Evolutionary conservation across 768 basidiomycete genomes (phyloP), one percentile per base, ranked within the genome.

Genomic region (Mycena leptocephala): DNA sequence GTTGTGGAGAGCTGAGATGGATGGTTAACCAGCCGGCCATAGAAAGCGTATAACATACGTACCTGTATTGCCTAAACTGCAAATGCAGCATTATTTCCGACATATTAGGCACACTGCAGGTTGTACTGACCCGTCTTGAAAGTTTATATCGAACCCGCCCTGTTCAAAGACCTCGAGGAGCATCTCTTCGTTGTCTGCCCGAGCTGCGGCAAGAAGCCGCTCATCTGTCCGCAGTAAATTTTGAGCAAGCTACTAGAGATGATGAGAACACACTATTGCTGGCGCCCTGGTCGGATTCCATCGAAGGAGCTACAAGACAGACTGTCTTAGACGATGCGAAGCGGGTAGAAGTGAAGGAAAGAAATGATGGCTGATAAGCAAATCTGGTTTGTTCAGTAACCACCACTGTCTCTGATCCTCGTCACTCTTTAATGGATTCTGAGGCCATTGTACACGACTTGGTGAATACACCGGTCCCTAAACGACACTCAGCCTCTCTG

Each of bases 11-110:
- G 94, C 94, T 94, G 71, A 28, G 68, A 72, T 75, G 35, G 53
- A 67, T 48, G 41, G 28, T 69, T 56, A 67, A 30, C n/a, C 11
- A 56, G 22, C n/a, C n/a, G n/a, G 33, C 20, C 22, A 11, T 10
- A 30, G 46, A 71, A 32, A 55, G 26, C 33, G 7, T 22, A 65
- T 37, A 48, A 33, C 90, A 59, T 3, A n/a, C n/a, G n/a, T n/a
- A 95, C 95, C 93, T 73, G 95, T 96, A 83, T 96, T 95, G 66
- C 96, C 96, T 80, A 96, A 82, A 22, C 90, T 91, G 76, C 76
- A 59, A 48, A 33, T 46, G 33, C 64, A 70, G 86, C 89, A 79
- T 62, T 56, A 79, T 66, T 48, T 62, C 63, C 61, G 75, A 70
- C 41, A 67, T 41, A 53, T 30, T 56, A 63, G 28, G 63, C 62